Conservation (phyloP, 352 stramenopile species). For the Chrysophaeum taylorii region DNA sequence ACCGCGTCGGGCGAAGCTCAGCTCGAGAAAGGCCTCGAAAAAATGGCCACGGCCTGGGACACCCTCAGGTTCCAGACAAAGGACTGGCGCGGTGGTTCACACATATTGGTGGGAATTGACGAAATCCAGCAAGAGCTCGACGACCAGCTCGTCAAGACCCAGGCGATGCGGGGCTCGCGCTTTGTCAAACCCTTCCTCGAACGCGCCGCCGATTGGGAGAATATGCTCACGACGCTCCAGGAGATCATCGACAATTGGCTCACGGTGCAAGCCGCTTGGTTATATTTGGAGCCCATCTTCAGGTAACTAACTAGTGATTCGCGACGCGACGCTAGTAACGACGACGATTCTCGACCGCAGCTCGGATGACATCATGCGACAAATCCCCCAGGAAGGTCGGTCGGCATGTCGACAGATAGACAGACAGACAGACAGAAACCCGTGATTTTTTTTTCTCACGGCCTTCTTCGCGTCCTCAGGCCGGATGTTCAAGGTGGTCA, state of each 20-base stretch:
- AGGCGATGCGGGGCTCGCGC: conserved; percentile 39
- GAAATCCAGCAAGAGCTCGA: conserved; percentile 53
- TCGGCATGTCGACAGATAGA: too few species aligned
- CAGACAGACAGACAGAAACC: too few species aligned
- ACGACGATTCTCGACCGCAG: too few species aligned
- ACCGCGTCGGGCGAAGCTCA: conserved; percentile 20
- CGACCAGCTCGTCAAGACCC: conserved; percentile 54
- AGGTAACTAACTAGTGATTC: too few species aligned
- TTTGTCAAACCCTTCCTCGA: conserved; percentile 44
- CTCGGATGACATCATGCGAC: conserved; percentile 79
- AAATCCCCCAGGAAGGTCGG: conserved; percentile 76
- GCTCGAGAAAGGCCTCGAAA: conserved; percentile 17
- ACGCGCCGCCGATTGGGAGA: conserved; percentile 69
- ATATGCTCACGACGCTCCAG: conserved; percentile 73
- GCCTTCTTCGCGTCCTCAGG: too few species aligned
- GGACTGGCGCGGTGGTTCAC: conserved; percentile 40
- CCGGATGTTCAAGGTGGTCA: conserved; percentile 63
- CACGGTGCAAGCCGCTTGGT: conserved; percentile 78
- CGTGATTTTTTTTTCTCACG: too few species aligned
- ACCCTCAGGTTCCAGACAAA: conserved; percentile 28
- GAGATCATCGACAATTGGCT: conserved; percentile 86
- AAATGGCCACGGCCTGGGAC: conserved; percentile 17
- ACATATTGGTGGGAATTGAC: conserved; percentile 43
- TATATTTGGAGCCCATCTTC: conserved; percentile 84
- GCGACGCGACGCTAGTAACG: too few species aligned